Percentiles rank a stretch among this genome's conserved stretches.
Conservation (phyloP, 495 filamentous ascomycete genomes). For the Tuber umbilicatum region DNA sequence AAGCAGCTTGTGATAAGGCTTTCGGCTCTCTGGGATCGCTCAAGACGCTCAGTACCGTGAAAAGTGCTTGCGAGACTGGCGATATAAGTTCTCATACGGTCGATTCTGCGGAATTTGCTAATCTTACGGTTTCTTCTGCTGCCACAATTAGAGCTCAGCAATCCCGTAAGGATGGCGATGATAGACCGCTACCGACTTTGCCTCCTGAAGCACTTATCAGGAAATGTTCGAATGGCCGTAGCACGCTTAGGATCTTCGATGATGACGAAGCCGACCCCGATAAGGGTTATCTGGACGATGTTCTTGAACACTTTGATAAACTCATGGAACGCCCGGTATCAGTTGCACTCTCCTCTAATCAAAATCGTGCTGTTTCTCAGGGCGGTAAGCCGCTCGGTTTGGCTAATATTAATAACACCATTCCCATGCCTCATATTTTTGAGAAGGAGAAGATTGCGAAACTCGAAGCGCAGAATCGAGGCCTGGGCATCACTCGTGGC, state of each 20-base stretch:
- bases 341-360: constrained; percentile 25
- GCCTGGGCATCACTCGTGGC: constrained; percentile 8
- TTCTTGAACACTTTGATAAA: constrained; percentile 58
- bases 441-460: constrained; percentile 13
- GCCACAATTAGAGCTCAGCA: not conserved
- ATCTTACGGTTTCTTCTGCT: not conserved
- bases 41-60: constrained; percentile 14
- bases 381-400: constrained; percentile 20
- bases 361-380: constrained; percentile 25
- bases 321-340: constrained; percentile 47
- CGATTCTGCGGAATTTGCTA: not conserved
- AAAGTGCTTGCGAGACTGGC: constrained; percentile 17
- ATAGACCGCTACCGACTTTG: not conserved
- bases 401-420: constrained; percentile 7
- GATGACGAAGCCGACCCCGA: constrained; percentile 21
- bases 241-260: constrained; percentile 46
- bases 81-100: not conserved
- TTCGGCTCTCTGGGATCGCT: constrained; percentile 56
- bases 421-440: not conserved
- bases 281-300: constrained; percentile 51
- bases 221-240: constrained; percentile 42
- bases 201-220: constrained; percentile 44
- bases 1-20: constrained; percentile 51
- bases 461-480: constrained; percentile 9
- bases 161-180: not conserved